Evolutionary conservation across 2,329 filamentous ascomycete genomes (phyloP), one percentile per base, ranked within the genome.

Genomic region (Ophiostoma australiae): DNA sequence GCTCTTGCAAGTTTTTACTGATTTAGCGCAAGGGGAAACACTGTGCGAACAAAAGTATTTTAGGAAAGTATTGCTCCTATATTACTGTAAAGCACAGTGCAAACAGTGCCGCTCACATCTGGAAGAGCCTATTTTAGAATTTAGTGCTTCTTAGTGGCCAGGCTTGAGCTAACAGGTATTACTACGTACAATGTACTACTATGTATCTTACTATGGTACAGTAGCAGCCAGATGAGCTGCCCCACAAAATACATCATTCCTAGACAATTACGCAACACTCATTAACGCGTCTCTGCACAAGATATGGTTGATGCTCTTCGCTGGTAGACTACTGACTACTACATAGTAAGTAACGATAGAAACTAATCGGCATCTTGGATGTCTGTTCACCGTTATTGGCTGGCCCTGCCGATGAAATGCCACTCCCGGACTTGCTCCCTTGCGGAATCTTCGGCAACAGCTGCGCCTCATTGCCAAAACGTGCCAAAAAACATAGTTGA

Each of bases 21-120:
- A 41, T 67, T 68, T 70, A 70, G 68, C 71, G 70, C 70, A 72
- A 68, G 70, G 68, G 70, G 68, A 68, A 69, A 69, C 63, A 68
- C 65, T 11, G 31, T 66, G 31, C 63, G 63, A n/a, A 48, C 6
- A n/a, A 48, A 48, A 1, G 23, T 27, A 58, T 58, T 58, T 58
- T 58, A 58, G 27, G 61, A 65, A 48, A 48, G 20, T n/a, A n/a
- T 8, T 8, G 10, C 11, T 15, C 1, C 39, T 1, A 31, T 33
- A 20, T 63, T 23, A 3, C 3, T 61, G 23, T 1, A 61, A 61
- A 27, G 31, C 27, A 35, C 31, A 37, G 61, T 65, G 1, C 17
- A 65, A 15, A 65, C 61, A 65, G 61, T 33, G 33, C 27, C 10
- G 23, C 7, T 13, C 17, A 66, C 35, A 66, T 17, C 20, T 41